A percentile compares a stretch with the other conserved stretches of the same genome.
Evolutionary conservation across 2,329 filamentous ascomycete genomes (phyloP).

Genomic region (Diaporthe citri): DNA sequence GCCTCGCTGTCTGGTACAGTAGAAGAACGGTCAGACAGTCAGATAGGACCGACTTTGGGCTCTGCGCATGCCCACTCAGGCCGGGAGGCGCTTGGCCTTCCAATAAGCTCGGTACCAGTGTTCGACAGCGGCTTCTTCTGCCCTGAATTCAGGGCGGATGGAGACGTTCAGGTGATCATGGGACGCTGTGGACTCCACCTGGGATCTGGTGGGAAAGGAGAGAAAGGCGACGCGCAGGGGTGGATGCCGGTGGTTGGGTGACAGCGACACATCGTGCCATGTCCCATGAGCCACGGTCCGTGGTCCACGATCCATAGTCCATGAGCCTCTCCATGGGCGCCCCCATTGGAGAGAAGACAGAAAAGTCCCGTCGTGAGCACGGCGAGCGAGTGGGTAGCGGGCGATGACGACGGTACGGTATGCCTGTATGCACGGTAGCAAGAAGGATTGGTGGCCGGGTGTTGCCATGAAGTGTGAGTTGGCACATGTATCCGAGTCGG

Average conservation of each 20-base stretch:
- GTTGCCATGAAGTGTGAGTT: slow-evolving; percentile 34
- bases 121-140: slow-evolving; percentile 32
- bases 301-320: not conserved
- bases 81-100: slow-evolving; percentile 13
- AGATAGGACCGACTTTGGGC: slow-evolving; percentile 14
- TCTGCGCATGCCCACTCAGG: slow-evolving; percentile 13
- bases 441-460: slow-evolving; percentile 30
- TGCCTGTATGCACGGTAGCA: slow-evolving; percentile 15
- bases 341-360: not conserved
- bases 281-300: slow-evolving; percentile 2
- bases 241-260: slow-evolving; percentile 28
- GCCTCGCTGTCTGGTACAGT: not conserved
- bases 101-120: slow-evolving; percentile 34
- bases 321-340: not conserved
- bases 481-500: slow-evolving; percentile 37
- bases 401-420: slow-evolving; percentile 24
- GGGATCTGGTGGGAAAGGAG: slow-evolving; percentile 36
- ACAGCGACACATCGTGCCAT: slow-evolving; percentile 28
- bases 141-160: slow-evolving; percentile 36
- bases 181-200: slow-evolving; percentile 34
- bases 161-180: slow-evolving; percentile 35
- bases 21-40: not conserved
- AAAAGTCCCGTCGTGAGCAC: not conserved
- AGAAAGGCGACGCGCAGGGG: not conserved
- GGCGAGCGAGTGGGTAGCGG: slow-evolving; percentile 5